A percentile compares a stretch with the other conserved stretches of the same genome.
phyloP scores from a whole-genome alignment of 345 rosid genomes.

The Hypericum androsaemum region DNA sequence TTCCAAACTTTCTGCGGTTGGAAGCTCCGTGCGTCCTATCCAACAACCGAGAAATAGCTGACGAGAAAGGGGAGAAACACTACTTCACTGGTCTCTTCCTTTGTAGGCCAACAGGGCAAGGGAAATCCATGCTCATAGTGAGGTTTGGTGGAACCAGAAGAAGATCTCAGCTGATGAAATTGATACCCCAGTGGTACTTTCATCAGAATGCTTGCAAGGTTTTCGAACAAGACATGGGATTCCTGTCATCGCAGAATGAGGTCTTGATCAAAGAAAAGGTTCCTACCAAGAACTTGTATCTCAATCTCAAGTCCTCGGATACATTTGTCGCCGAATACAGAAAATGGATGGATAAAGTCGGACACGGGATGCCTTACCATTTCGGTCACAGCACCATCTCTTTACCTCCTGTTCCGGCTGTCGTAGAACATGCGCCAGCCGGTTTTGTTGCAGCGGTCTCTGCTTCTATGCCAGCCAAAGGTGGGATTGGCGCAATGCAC shows the following conservation, averaged over 20 bases:
- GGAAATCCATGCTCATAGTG: conserved; percentile 88
- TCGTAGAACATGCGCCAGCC: conserved; percentile 86
- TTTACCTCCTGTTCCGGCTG: conserved; percentile 60
- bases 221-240: conserved; percentile 96
- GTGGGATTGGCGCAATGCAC: conserved; percentile 62
- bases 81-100: conserved; percentile 76
- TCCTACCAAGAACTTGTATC: conserved; percentile 72
- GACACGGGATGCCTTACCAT: conserved; percentile 96
- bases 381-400: conserved; percentile 68
- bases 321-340: conserved; percentile 88
- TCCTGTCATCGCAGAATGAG: conserved; percentile 82
- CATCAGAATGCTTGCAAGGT: conserved; percentile 82
- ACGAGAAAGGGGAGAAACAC: conserved; percentile 55
- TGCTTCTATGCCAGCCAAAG: conserved; percentile 72
- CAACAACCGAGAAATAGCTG: conserved; percentile 51
- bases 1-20: conserved; percentile 50
- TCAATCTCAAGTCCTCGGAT: conserved; percentile 70
- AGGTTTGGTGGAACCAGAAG: conserved; percentile 61
- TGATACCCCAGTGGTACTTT: conserved; percentile 72
- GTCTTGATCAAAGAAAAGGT: conserved; percentile 66
- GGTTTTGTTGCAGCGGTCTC: conserved; percentile 66
- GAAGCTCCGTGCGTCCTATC: conserved; percentile 81
- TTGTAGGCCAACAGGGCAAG: conserved; percentile 93
- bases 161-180: conserved; percentile 35
- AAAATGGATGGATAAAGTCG: conserved; percentile 97